These are phyloP conservation scores for Dispira simplex DNA, from an alignment of 192 early-diverging fungal species.

Conservation along the genomic window DNA sequence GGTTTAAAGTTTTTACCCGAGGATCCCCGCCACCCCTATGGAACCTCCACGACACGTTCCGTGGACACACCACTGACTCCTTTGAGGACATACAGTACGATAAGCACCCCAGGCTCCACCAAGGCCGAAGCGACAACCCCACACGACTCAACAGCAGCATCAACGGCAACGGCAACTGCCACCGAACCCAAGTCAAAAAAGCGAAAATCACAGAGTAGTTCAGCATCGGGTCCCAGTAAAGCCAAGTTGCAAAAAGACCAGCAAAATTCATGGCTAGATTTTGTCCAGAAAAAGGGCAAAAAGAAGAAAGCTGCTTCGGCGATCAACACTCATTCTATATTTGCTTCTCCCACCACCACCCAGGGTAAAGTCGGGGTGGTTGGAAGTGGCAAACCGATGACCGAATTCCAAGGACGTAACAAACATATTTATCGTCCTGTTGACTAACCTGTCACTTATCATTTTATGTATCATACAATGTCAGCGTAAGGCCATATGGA, in stretches of 20 bases:
- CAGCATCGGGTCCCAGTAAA: neutral
- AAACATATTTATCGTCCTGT: slow-evolving; percentile 1
- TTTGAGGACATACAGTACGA: neutral
- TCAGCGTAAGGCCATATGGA: no score
- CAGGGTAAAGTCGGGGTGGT: slow-evolving; percentile 24
- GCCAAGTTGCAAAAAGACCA: neutral
- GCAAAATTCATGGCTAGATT: slow-evolving; percentile 29
- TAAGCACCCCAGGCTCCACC: neutral
- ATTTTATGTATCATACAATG: no score
- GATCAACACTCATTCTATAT: slow-evolving; percentile 27
- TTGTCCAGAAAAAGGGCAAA: slow-evolving; percentile 16
- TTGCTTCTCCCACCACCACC: slow-evolving; percentile 24
- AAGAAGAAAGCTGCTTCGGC: slow-evolving; percentile 27
- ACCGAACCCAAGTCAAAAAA: neutral
- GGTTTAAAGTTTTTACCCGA: neutral
- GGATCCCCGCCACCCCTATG: neutral
- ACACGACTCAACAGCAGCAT: neutral
- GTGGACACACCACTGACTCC: neutral
- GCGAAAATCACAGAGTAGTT: neutral
- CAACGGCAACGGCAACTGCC: neutral
- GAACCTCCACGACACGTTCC: neutral
- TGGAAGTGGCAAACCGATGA: slow-evolving; percentile 25
- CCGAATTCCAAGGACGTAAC: slow-evolving; percentile 14
- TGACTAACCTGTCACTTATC: no score
- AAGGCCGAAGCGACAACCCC: neutral